Base-by-base conservation (phyloP, 192 early-diverging fungal genomes). In the Coemansia sp. region DNA sequence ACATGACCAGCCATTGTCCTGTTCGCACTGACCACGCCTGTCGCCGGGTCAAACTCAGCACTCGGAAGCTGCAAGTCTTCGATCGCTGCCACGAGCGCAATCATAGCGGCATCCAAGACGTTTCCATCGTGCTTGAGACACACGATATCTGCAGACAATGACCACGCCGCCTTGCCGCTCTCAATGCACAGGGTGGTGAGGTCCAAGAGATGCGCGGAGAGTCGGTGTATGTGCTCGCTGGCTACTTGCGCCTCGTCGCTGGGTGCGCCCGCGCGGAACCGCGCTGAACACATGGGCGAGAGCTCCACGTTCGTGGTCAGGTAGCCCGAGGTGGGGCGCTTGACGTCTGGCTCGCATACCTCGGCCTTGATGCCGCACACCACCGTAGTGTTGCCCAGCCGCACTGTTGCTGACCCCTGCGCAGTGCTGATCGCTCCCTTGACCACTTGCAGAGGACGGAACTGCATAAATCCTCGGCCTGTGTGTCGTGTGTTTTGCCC, bases 291-390 rank as follows among this genome's bases (percentile, higher is more conserved):
- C 68, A 97, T 88, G n/a, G 97, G 89, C 38, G 93, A 91, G 25
- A 99, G 79, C 59, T 97, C 95, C 9, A 99, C 77, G 65, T 98
- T 99, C 3, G 95, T 92, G 15, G 95, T 93, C 88, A 99, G 80
- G 62, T 88, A 98, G 12, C 97, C 96, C 39, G 87, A 68, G 43
- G 85, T 75, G 19, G 95, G 94, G 1, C 35, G 32, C 40, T 82
- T 84, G 25, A 94, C 73, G 24, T 82, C 78, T 27, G 97, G 95
- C 65, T 92, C 89, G 27, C 93, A 84, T 3, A 97, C 93, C 78
- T 97, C 94, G 20, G 93, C 96, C 74, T 99, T 99, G 58, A 99
- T 89, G 19, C 95, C 97, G 65, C 96, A 97, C 6, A 96, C 84
- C 15, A 94, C 91, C 11, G 91, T 94, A 2, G 95, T 97, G 35